Evolutionary conservation across 441 rosid species (phyloP), one percentile per base, ranked within the genome.

Genomic region (Jatropha multifida): DNA sequence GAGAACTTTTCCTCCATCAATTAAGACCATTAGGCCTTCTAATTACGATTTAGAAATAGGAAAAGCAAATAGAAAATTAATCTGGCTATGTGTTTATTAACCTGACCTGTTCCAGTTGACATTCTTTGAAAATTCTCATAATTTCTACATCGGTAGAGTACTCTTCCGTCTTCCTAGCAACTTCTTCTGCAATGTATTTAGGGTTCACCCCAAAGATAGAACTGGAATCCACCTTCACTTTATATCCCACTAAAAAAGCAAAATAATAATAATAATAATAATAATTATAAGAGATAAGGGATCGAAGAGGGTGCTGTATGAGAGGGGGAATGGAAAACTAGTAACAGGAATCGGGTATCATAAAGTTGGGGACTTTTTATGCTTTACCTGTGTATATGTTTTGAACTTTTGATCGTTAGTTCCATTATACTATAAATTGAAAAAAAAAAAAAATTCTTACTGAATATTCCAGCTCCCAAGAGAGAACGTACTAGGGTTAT

Each of bases 401-500:
- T 51, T 27, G 48, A 64, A 38, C 51, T 15, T n/a, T 27, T 56
- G 4, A 23, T 7, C 12, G 14, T 58, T 46, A 17, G 15, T 27
- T 14, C 51, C 27, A 14, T 67, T n/a, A 15, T 41, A 26, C 46
- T 9, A 20, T 51, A 0, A 20, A 18, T 37, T 37, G 67, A n/a
- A 38, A 14, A 56, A 26, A 76, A 69, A 49, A n/a, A 69, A 17
- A 69, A 62, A 76, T 38, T 69, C 82, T 81, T 78, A 77, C 78
- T 7, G 40, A 78, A 72, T 69, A 78, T 85, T 54, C 71, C 65
- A 80, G 82, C 76, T 77, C 71, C 64, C 55, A 69, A 78, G 77
- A 86, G 86, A 80, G n/a, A 83, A 85, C 90, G 73, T 83, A 81
- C 89, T 83, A 56, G 91, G 92, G 68, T 76, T 86, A 81, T 71